Conservation (phyloP, 164 flowering plant genomes). For the Nymphaea colorata region DNA sequence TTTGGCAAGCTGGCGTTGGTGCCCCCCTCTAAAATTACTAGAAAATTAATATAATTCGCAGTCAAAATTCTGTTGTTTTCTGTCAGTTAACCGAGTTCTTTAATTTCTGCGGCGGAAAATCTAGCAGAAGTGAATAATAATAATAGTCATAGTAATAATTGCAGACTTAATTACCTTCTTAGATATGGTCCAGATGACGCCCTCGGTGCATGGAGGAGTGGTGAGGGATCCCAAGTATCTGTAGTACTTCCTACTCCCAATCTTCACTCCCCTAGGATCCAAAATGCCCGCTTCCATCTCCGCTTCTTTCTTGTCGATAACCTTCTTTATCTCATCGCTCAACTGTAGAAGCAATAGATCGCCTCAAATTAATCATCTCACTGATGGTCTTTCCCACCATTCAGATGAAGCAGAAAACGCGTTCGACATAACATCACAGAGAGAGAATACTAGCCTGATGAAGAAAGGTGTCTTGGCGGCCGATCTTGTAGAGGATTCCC, state of each 20-base stretch:
- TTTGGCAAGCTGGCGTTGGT: too few species aligned
- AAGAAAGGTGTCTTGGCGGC: conserved; percentile 40
- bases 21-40: too few species aligned
- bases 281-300: conserved; percentile 6
- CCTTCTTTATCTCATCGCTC: neutral
- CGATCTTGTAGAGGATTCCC: conserved; percentile 41
- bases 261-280: conserved; percentile 8
- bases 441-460: conserved; percentile 20
- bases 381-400: too few species aligned
- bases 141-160: too few species aligned
- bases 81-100: too few species aligned
- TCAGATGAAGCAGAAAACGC: neutral
- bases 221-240: conserved; percentile 23
- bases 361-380: too few species aligned
- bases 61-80: too few species aligned
- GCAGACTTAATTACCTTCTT: neutral
- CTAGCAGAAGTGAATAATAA: too few species aligned
- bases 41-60: too few species aligned
- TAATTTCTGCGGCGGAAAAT: too few species aligned
- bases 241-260: conserved; percentile 12
- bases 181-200: conserved; percentile 16
- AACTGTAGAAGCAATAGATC: conserved; percentile 4
- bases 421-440: neutral
- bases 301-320: neutral
- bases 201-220: conserved; percentile 21